Evolutionary conservation across 2,329 filamentous ascomycete genomes (phyloP).

Genomic region (Biscogniauxia marginata): DNA sequence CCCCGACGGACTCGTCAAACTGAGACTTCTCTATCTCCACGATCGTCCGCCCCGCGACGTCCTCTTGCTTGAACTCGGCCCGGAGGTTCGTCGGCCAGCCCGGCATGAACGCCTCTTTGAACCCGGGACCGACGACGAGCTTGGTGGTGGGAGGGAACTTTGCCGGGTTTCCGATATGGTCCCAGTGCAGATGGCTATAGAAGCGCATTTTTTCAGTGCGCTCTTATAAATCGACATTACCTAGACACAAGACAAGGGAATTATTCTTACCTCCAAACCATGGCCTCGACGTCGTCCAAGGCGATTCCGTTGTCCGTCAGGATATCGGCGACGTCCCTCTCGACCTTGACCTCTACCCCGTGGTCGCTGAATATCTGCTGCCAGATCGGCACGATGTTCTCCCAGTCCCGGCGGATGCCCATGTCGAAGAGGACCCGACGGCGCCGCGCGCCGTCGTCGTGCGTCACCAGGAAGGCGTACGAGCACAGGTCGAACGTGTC

Average conservation of each 20-base stretch:
- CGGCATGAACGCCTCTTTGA: constrained; percentile 1
- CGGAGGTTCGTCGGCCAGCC: constrained; percentile 1
- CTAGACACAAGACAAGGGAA: background rate
- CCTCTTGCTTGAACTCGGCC: constrained; percentile 1
- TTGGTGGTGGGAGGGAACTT: constrained; percentile 6
- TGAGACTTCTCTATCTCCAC: constrained; percentile 1
- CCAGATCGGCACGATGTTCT: background rate
- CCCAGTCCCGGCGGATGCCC: constrained; percentile 4
- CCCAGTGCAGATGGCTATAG: constrained; percentile 1
- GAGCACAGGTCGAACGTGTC: constrained; percentile 2
- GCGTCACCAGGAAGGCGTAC: constrained; percentile 5
- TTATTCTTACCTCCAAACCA: constrained; percentile 3
- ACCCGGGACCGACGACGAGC: constrained; percentile 2
- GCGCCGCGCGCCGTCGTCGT: background rate
- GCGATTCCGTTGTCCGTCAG: constrained; percentile 1
- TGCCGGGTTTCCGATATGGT: constrained; percentile 3
- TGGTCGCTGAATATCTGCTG: background rate
- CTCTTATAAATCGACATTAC: no score
- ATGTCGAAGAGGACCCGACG: constrained; percentile 8
- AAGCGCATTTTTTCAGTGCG: no score
- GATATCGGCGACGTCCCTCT: constrained; percentile 1
- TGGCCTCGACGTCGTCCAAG: background rate
- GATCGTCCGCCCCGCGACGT: background rate
- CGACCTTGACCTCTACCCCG: background rate
- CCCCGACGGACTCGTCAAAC: background rate